phyloP scores from a whole-genome alignment of 2,329 filamentous ascomycete genomes.

The Nemania sp. region DNA sequence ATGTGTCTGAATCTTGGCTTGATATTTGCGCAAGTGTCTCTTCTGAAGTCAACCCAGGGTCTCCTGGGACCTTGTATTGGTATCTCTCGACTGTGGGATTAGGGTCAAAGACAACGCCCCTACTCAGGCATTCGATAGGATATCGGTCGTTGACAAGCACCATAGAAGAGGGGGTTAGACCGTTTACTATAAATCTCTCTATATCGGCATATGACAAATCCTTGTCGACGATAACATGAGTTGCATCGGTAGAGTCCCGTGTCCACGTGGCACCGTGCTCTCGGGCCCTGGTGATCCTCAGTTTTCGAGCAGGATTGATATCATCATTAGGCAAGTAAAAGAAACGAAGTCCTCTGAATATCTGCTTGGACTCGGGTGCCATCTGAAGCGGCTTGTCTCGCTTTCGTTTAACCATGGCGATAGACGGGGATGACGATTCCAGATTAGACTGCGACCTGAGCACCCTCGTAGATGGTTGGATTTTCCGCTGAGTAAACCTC shows the following conservation, averaged over 20 bases:
- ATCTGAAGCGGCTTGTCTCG: slow-evolving; percentile 55
- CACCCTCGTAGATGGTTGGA: slow-evolving; percentile 40
- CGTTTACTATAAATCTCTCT: slow-evolving; percentile 63
- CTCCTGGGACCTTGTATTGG: slow-evolving; percentile 70
- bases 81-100: slow-evolving; percentile 65
- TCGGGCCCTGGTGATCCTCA: slow-evolving; percentile 79
- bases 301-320: slow-evolving; percentile 71
- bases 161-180: slow-evolving; percentile 53
- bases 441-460: slow-evolving; percentile 37
- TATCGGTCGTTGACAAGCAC: slow-evolving; percentile 76
- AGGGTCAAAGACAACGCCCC: slow-evolving; percentile 68
- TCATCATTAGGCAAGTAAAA: slow-evolving; percentile 88
- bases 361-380: slow-evolving; percentile 64
- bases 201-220: slow-evolving; percentile 73
- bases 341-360: slow-evolving; percentile 72
- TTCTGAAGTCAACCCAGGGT: slow-evolving; percentile 49
- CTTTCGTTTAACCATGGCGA: slow-evolving; percentile 61
- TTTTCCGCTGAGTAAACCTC: slow-evolving; percentile 25
- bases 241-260: slow-evolving; percentile 69
- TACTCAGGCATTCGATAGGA: slow-evolving; percentile 74
- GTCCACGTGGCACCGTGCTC: slow-evolving; percentile 82
- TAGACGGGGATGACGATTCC: slow-evolving; percentile 39
- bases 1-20: slow-evolving; percentile 32
- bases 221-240: slow-evolving; percentile 84
- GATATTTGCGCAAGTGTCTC: slow-evolving; percentile 9